Evolutionary conservation across 2,329 filamentous ascomycete species (phyloP).

Genomic region (Fusarium nelsonii): DNA sequence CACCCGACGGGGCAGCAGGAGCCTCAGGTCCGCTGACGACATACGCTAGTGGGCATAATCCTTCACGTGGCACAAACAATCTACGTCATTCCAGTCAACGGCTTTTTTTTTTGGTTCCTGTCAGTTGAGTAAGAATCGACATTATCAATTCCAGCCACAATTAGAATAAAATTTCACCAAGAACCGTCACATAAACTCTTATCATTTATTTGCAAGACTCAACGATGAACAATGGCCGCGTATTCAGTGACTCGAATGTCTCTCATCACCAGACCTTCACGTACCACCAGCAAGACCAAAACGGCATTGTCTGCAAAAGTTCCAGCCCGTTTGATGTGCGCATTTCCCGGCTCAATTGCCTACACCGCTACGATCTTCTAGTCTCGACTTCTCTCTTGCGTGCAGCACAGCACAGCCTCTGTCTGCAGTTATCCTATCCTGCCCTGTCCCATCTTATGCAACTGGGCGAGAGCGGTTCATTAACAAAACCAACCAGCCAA

Average conservation of each 20-base stretch:
- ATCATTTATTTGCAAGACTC: not conserved
- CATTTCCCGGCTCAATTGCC: conserved; percentile 14
- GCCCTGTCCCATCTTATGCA: conserved; percentile 3
- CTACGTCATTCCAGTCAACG: conserved; percentile 35
- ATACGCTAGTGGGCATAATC: conserved; percentile 27
- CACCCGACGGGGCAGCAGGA: conserved; percentile 12
- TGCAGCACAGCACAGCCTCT: conserved; percentile 21
- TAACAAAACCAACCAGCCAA: conserved; percentile 17
- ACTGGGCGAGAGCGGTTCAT: conserved; percentile 20
- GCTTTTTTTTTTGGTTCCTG: not conserved
- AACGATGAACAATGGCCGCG: not conserved
- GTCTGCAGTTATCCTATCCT: conserved; percentile 15
- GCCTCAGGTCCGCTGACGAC: conserved; percentile 40
- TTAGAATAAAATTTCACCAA: not conserved
- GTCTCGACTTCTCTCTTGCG: conserved; percentile 5
- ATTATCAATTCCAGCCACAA: conserved; percentile 5
- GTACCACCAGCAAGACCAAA: conserved; percentile 25
- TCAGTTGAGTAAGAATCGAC: conserved; percentile 10
- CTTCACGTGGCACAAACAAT: conserved; percentile 34
- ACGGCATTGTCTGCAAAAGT: conserved; percentile 23
- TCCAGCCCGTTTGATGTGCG: conserved; percentile 6
- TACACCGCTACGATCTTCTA: conserved; percentile 22
- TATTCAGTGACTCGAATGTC: conserved; percentile 8
- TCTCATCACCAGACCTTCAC: conserved; percentile 27
- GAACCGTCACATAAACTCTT: not conserved